These are phyloP conservation scores for Microthlaspi erraticum DNA, from an alignment of 345 rosid species.

Conservation along the genomic window DNA sequence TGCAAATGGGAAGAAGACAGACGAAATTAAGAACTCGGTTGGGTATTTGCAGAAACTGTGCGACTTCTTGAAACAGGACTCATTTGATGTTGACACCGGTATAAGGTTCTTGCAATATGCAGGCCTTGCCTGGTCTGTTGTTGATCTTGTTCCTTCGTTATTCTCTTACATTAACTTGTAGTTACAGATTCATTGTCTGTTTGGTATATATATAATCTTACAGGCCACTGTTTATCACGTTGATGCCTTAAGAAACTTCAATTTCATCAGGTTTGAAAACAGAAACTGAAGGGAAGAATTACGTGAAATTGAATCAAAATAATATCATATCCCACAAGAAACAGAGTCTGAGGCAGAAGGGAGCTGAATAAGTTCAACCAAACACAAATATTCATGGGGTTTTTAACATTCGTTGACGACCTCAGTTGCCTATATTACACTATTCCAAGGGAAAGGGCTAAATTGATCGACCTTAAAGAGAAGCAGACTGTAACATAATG, in stretches of 20 bases:
- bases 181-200: constrained; percentile 4
- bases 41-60: constrained; percentile 62
- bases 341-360: constrained; percentile 36
- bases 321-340: constrained; percentile 38
- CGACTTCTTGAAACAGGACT: constrained; percentile 50
- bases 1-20: constrained; percentile 48
- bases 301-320: constrained; percentile 17
- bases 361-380: constrained; percentile 39
- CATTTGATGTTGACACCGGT: constrained; percentile 84
- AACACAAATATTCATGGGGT: constrained; percentile 36
- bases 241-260: not conserved
- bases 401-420: constrained; percentile 32
- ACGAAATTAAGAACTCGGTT: constrained; percentile 52
- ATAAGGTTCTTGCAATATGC: constrained; percentile 86
- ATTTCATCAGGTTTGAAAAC: not conserved
- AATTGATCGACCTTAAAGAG: constrained; percentile 20
- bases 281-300: not conserved
- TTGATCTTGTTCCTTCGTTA: constrained; percentile 83
- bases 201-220: constrained; percentile 15
- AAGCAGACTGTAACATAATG: constrained; percentile 41
- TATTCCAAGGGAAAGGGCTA: constrained; percentile 35
- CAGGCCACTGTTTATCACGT: not conserved
- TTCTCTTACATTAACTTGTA: constrained; percentile 62
- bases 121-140: constrained; percentile 99
- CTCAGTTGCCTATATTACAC: constrained; percentile 46